Evolutionary conservation across 371 early-diverging fungal species (phyloP), one percentile per base, ranked within the genome.

Genomic region (Fennellomyces sp.): DNA sequence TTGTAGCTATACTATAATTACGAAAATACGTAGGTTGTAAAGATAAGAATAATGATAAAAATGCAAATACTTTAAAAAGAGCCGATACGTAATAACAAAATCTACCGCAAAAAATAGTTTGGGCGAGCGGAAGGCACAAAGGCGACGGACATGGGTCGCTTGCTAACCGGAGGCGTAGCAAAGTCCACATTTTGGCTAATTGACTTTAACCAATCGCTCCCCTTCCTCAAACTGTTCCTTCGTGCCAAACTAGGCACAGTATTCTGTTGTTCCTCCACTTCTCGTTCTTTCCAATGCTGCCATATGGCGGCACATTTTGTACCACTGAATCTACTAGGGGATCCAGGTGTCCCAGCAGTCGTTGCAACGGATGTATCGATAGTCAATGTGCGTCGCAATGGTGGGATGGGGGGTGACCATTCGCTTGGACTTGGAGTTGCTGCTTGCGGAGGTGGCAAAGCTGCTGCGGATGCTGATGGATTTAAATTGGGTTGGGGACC

Each of bases 221-320:
- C 21, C 12, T 21, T 45, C n/a, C 45, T 45, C 5, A 5, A 12
- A 12, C 5, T 45, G n/a, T 45, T 45, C 45, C n/a, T 45, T 23
- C 17, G 21, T 5, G 8, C 23, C 17, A 45, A 8, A 7, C 23
- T 23, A 4, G 45, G 45, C 23, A 45, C n/a, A n/a, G n/a, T n/a
- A 5, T 10, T 21, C 5, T 31, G 15, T 19, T 31, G 51, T 21
- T 52, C 52, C 23, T 29, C 52, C 19, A 17, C 52, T 52, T 52
- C 52, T n/a, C 52, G 52, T 33, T 52, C 52, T 33, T 33, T 29
- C 52, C 52, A 52, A 31, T 52, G 52, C 13, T 52, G 52, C 52
- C 52, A 52, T 21, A 52, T 33, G 17, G 52, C 52, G 29, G 29
- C 52, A 33, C 33, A 52, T 52, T 52, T 52, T 2, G 52, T 52